phyloP scores from a whole-genome alignment of 2,329 filamentous ascomycete genomes.

The Phyllachora maydis region DNA sequence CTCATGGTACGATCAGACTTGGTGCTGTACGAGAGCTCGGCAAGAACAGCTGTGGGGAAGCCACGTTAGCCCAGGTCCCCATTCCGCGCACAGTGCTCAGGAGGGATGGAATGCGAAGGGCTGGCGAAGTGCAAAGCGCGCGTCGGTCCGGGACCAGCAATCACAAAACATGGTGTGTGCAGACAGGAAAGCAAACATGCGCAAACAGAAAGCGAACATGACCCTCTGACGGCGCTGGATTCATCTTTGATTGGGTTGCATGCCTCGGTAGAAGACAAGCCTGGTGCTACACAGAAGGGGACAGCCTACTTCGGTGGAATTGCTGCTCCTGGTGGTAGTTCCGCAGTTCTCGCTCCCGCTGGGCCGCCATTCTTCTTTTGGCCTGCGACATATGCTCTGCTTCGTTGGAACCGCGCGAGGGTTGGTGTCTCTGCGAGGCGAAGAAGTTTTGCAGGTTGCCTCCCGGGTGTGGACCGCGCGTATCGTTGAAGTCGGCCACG shows the following conservation, averaged over 20 bases:
- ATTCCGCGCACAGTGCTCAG: no score
- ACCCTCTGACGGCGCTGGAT: constrained; percentile 6
- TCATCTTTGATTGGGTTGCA: constrained; percentile 13
- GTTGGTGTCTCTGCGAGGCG: constrained; percentile 78
- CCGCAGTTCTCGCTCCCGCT: constrained; percentile 95
- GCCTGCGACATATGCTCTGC: constrained; percentile 98
- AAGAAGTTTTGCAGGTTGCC: constrained; percentile 88
- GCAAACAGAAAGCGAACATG: constrained; percentile 7
- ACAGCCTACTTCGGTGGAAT: constrained; percentile 96
- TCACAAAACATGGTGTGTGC: no score
- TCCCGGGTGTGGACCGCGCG: constrained; percentile 46
- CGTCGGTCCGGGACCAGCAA: no score
- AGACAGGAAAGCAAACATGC: no score
- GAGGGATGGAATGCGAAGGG: no score
- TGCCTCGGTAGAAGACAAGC: constrained; percentile 15
- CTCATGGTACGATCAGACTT: constrained; percentile 79
- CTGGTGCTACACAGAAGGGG: constrained; percentile 52
- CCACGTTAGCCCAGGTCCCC: constrained; percentile 9
- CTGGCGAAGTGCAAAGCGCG: no score
- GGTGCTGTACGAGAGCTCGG: constrained; percentile 24
- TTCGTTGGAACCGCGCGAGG: constrained; percentile 65
- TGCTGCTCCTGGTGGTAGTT: constrained; percentile 99
- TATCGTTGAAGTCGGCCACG: constrained; percentile 61
- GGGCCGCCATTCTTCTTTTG: constrained; percentile 96
- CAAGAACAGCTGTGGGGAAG: constrained; percentile 26